These are phyloP conservation scores for Trichophyton mentagrophytes DNA, from an alignment of 2,329 filamentous ascomycete species.

Conservation along the genomic window DNA sequence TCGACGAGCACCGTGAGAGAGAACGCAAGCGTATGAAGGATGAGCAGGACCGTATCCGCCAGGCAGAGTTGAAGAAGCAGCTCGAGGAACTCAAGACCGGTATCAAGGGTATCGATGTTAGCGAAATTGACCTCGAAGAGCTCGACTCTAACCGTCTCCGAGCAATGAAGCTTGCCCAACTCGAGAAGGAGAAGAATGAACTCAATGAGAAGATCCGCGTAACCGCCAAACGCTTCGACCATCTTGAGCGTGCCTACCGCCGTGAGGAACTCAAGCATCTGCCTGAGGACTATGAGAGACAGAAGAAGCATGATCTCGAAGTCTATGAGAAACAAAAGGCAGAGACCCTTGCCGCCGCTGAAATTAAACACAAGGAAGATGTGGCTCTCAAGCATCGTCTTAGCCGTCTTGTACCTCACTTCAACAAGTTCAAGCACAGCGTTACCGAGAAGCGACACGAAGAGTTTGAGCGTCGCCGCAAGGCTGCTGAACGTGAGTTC, in stretches of 20 bases:
- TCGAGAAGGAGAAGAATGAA: constrained; percentile 97
- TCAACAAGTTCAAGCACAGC: constrained; percentile 69
- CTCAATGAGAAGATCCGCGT: constrained; percentile 81
- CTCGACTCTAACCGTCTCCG: constrained; percentile 83
- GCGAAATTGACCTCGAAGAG: constrained; percentile 60
- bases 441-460: constrained; percentile 80
- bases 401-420: constrained; percentile 66
- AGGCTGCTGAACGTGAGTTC: constrained; percentile 80
- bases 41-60: constrained; percentile 78
- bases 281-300: constrained; percentile 67
- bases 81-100: constrained; percentile 83
- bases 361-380: constrained; percentile 82
- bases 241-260: constrained; percentile 91
- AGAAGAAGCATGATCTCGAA: constrained; percentile 63
- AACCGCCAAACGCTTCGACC: constrained; percentile 90
- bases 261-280: constrained; percentile 93
- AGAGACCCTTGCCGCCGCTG: constrained; percentile 65
- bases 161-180: constrained; percentile 84
- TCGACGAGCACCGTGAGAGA: constrained; percentile 84
- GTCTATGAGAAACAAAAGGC: constrained; percentile 68
- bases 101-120: constrained; percentile 66
- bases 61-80: constrained; percentile 87
- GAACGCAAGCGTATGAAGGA: constrained; percentile 75
- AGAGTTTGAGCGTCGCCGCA: constrained; percentile 89
- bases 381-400: constrained; percentile 91